These are phyloP conservation scores for Posidonia australis DNA, from an alignment of 106 monocot species.

Conservation along the genomic window DNA sequence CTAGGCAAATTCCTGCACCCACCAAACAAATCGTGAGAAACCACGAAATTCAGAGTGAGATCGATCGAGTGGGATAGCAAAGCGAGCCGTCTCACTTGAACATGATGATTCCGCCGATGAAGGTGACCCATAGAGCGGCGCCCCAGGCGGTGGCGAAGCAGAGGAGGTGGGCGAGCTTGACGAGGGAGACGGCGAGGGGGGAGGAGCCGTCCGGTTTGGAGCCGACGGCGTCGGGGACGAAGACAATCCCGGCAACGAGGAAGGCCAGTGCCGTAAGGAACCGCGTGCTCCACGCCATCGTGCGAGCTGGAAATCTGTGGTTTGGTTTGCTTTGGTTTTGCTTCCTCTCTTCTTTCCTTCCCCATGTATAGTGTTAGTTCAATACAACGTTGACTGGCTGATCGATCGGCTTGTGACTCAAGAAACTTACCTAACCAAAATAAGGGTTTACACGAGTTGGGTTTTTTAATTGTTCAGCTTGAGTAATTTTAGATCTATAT, in stretches of 20 bases:
- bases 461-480: no score
- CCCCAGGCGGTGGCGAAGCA: slow-evolving; percentile 76
- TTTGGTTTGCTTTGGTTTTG: no score
- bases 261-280: slow-evolving; percentile 70
- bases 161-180: slow-evolving; percentile 72
- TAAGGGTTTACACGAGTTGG: no score
- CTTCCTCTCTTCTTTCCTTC: no score
- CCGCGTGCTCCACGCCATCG: slow-evolving; percentile 66
- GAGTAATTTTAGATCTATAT: no score
- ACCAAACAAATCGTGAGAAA: neutral
- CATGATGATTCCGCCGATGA: slow-evolving; percentile 99
- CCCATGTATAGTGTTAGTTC: no score
- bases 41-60: neutral
- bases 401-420: no score
- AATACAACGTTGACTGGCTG: no score
- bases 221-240: slow-evolving; percentile 59
- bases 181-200: slow-evolving; percentile 31
- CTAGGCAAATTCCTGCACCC: slow-evolving; percentile 68
- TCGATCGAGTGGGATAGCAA: neutral
- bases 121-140: slow-evolving; percentile 87
- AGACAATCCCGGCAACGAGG: slow-evolving; percentile 62
- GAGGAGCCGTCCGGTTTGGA: slow-evolving; percentile 21
- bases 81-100: slow-evolving; percentile 51
- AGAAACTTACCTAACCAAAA: no score
- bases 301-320: neutral